phyloP scores from a whole-genome alignment of 306 rosid species.

The Purshia tridentata region DNA sequence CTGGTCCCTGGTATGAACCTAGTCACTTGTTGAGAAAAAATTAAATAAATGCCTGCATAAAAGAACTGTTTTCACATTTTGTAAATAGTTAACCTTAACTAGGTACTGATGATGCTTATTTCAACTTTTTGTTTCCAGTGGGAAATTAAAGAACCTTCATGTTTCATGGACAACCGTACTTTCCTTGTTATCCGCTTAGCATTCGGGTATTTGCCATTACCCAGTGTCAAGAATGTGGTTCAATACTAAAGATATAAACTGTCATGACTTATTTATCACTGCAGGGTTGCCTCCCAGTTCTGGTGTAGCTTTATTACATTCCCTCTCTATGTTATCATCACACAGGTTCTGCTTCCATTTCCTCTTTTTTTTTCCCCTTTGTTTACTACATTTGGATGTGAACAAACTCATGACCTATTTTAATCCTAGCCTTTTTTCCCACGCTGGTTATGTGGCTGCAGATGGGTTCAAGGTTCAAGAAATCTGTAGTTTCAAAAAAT shows the following conservation, averaged over 20 bases:
- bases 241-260: background rate
- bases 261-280: background rate
- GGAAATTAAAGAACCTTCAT: conserved; percentile 76
- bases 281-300: conserved; percentile 70
- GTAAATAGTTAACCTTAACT: background rate
- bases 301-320: conserved; percentile 96
- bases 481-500: conserved; percentile 62
- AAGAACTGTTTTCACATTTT: background rate
- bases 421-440: too few species aligned
- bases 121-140: conserved; percentile 48
- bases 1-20: conserved; percentile 87
- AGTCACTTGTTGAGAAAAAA: background rate
- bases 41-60: background rate
- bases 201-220: conserved; percentile 57
- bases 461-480: conserved; percentile 89
- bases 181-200: conserved; percentile 60
- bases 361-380: background rate
- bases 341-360: conserved; percentile 63
- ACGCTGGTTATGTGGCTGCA: conserved; percentile 24
- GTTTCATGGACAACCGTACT: conserved; percentile 74
- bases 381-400: too few species aligned
- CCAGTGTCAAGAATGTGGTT: background rate
- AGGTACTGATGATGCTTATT: conserved; percentile 7
- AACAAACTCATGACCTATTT: too few species aligned
- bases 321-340: conserved; percentile 83